A percentile compares a stretch with the other conserved stretches of the same genome.
Evolutionary conservation across 768 basidiomycete genomes (phyloP).

Genomic region (Mycena capillaripes): DNA sequence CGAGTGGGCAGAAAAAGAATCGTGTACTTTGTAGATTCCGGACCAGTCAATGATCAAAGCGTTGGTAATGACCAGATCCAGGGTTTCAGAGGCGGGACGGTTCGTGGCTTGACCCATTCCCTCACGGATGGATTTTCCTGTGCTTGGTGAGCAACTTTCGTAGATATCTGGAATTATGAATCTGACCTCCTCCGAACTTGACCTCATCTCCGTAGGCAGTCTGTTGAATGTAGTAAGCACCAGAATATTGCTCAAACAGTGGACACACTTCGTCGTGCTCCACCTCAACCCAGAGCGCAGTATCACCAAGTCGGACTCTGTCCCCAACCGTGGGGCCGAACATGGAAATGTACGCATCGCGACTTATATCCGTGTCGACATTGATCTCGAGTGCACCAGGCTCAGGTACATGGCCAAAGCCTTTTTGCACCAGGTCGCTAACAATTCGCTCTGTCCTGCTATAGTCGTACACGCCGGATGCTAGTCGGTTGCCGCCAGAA

Average conservation of each 20-base stretch:
- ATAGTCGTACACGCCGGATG: slow-evolving; percentile 65
- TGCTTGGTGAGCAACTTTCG: not conserved
- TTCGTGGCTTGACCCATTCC: slow-evolving; percentile 96
- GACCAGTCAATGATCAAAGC: slow-evolving; percentile 95
- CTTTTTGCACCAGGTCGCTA: slow-evolving; percentile 62
- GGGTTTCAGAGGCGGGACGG: slow-evolving; percentile 70
- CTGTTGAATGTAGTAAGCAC: slow-evolving; percentile 48
- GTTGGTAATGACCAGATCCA: slow-evolving; percentile 97
- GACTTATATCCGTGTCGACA: slow-evolving; percentile 68
- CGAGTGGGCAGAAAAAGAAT: not conserved
- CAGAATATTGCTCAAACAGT: slow-evolving; percentile 6
- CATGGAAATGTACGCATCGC: slow-evolving; percentile 91
- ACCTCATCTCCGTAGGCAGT: slow-evolving; percentile 96
- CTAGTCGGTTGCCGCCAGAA: slow-evolving; percentile 86
- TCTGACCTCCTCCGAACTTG: slow-evolving; percentile 94
- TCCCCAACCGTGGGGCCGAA: slow-evolving; percentile 97
- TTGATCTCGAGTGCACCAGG: slow-evolving; percentile 69
- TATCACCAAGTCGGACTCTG: slow-evolving; percentile 90
- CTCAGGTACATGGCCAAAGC: slow-evolving; percentile 80
- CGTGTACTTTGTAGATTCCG: slow-evolving; percentile 89
- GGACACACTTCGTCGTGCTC: slow-evolving; percentile 82
- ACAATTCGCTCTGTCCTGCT: slow-evolving; percentile 63
- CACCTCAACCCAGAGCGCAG: slow-evolving; percentile 91
- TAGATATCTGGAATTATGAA: not conserved
- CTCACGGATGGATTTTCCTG: slow-evolving; percentile 94